Evolutionary conservation across 1,139 yeast genomes (phyloP).

Genomic region (Meyerozyma sp.): DNA sequence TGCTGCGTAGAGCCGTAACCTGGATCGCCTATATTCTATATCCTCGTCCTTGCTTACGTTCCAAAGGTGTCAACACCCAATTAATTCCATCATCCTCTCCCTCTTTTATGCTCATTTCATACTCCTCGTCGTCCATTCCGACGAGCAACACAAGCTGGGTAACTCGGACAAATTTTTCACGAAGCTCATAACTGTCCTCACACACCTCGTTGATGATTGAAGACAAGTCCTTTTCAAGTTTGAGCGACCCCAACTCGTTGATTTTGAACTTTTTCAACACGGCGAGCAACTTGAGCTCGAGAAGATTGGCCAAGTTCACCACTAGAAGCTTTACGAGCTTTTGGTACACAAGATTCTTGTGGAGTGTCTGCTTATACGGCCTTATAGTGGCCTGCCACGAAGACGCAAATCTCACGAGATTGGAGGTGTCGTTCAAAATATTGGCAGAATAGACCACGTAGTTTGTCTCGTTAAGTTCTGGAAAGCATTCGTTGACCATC

Average conservation of each 20-base stretch:
- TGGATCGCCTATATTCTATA: constrained; percentile 19
- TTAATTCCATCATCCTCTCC: constrained; percentile 47
- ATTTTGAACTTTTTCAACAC: constrained; percentile 54
- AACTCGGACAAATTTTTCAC: constrained; percentile 74
- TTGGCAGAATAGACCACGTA: constrained; percentile 28
- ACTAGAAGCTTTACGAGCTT: constrained; percentile 50
- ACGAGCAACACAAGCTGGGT: constrained; percentile 79
- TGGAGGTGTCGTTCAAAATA: constrained; percentile 24
- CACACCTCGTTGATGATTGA: constrained; percentile 61
- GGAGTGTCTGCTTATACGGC: constrained; percentile 62
- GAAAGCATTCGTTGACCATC: constrained; percentile 50
- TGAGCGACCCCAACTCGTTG: constrained; percentile 80
- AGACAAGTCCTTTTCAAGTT: constrained; percentile 78
- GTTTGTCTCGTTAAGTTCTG: constrained; percentile 41
- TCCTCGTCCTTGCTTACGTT: constrained; percentile 55
- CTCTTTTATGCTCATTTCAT: constrained; percentile 35
- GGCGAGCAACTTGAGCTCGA: constrained; percentile 66
- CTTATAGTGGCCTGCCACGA: constrained; percentile 62
- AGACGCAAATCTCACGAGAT: constrained; percentile 42
- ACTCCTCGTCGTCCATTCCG: constrained; percentile 81
- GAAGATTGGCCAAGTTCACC: constrained; percentile 42
- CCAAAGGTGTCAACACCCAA: constrained; percentile 80
- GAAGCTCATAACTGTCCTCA: constrained; percentile 59
- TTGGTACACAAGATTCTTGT: constrained; percentile 37
- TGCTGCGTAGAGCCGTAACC: background rate